Evolutionary conservation across 306 rosid species (phyloP), one percentile per base, ranked within the genome.

Genomic region (Malus orientalis): DNA sequence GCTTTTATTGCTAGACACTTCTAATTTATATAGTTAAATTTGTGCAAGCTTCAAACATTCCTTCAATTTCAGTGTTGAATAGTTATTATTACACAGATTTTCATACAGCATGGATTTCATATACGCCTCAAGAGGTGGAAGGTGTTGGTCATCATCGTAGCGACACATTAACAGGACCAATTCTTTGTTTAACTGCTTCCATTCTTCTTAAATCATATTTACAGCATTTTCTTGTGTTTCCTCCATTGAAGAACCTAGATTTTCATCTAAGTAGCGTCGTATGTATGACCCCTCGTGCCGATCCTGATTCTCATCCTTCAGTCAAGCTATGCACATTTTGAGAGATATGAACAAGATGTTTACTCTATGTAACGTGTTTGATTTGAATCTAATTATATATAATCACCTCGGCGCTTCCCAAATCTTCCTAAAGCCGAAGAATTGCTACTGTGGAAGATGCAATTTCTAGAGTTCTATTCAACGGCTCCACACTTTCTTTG

Each of bases 361-460:
- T 27, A 12, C 66, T 49, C 19, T 15, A 49, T 14, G 6, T 49
- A 16, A 5, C 6, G 55, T 49, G 55, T 49, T 15, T 49, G 20
- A 49, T 49, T 4, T 49, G 55, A 15, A 15, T 15, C 55, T 49
- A 1, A 49, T 49, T 15, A 49, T 49, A 49, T 49, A 14, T 49
- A 49, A 15, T 4, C 54, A 49, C 89, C 89, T 81, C 27, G 11
- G 93, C 91, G 78, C 61, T 87, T 80, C 91, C 96, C 47, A 92
- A 78, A 74, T 89, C 97, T 67, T 92, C 96, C 93, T 93, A 92
- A 44, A 89, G 97, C 12, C 97, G 80, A 45, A 90, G 86, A 71
- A 92, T 84, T 19, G 87, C 78, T 15, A 91, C 91, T 1, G 81
- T 11, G 1, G 88, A 92, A 29, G 90, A 77, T 32, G 85, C 71